These are phyloP conservation scores for Coniochaeta sp. DNA, from an alignment of 2,329 filamentous ascomycete species.

Conservation along the genomic window DNA sequence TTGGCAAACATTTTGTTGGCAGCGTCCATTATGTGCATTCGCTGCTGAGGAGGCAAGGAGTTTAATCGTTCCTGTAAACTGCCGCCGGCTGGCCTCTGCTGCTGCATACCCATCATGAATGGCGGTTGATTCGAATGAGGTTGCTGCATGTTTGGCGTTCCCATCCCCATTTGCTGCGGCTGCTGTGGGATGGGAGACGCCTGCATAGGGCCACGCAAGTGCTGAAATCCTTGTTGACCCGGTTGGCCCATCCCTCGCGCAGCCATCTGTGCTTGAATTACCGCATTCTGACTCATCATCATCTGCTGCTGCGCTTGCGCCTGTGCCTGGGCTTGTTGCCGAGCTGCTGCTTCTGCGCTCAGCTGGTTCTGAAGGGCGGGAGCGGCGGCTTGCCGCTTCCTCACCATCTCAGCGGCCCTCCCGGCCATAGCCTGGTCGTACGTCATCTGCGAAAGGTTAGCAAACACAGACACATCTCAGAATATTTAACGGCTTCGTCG, in stretches of 20 bases:
- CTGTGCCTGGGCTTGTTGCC: conserved; percentile 14
- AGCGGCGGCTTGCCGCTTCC: conserved; percentile 42
- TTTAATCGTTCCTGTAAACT: conserved; percentile 21
- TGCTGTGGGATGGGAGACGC: conserved; percentile 42
- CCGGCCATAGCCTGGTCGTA: conserved; percentile 42
- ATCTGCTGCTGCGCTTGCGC: conserved; percentile 29
- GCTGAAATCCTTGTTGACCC: conserved; percentile 47
- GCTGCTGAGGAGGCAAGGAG: conserved; percentile 11
- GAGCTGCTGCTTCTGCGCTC: conserved; percentile 24
- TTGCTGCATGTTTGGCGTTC: conserved; percentile 29
- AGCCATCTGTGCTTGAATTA: conserved; percentile 36
- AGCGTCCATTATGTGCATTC: conserved; percentile 30
- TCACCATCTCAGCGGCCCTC: conserved; percentile 41
- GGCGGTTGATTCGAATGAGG: conserved; percentile 34
- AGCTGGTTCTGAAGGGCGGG: conserved; percentile 41
- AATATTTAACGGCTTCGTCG: background rate
- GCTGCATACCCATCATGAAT: conserved; percentile 27
- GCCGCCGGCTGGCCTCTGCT: conserved; percentile 16
- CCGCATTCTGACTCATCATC: conserved; percentile 40
- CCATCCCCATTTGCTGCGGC: conserved; percentile 28
- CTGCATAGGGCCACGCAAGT: conserved; percentile 53
- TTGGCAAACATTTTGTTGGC: conserved; percentile 31
- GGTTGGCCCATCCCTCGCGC: conserved; percentile 41
- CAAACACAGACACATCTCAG: conserved; percentile 6
- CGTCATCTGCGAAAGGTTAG: conserved; percentile 28